Conservation (phyloP, 345 rosid genomes). For the Aethionema arabicum region DNA sequence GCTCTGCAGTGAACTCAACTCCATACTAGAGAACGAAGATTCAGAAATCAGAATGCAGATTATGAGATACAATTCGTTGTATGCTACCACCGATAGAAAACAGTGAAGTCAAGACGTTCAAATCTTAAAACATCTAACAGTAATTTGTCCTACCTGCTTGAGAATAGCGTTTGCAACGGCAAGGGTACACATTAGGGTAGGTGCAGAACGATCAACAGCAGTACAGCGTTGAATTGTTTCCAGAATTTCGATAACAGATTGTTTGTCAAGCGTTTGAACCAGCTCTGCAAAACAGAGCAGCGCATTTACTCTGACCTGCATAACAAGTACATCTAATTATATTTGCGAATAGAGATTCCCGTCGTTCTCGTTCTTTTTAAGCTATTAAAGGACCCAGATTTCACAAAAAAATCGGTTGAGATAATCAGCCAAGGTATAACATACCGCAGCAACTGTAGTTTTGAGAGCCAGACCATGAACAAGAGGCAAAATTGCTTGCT, state of each 20-base stretch:
- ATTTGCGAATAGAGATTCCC: conserved; percentile 1
- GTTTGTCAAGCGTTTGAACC: conserved; percentile 71
- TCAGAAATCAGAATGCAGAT: conserved; percentile 13
- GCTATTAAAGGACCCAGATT: not conserved
- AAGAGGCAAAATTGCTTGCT: conserved; percentile 88
- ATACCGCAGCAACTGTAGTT: conserved; percentile 97
- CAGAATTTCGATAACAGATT: conserved; percentile 65
- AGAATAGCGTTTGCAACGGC: conserved; percentile 87
- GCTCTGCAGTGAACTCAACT: conserved; percentile 82
- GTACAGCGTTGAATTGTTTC: conserved; percentile 92
- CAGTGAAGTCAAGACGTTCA: not conserved
- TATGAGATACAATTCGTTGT: conserved; percentile 7
- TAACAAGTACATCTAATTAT: conserved; percentile 10
- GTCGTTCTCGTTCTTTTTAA: conserved; percentile 5
- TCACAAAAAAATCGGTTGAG: conserved; percentile 1
- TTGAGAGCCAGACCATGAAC: conserved; percentile 94
- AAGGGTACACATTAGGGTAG: conserved; percentile 96
- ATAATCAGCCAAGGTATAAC: conserved; percentile 26
- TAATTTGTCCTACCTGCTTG: conserved; percentile 55
- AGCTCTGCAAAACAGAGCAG: conserved; percentile 84
- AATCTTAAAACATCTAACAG: not conserved
- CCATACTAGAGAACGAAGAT: conserved; percentile 60
- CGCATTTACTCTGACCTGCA: conserved; percentile 92
- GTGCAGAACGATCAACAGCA: conserved; percentile 92
- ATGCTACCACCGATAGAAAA: conserved; percentile 11